Evolutionary conservation across 495 filamentous ascomycete genomes (phyloP), one percentile per base, ranked within the genome.

Genomic region (Cryomyces antarcticus): DNA sequence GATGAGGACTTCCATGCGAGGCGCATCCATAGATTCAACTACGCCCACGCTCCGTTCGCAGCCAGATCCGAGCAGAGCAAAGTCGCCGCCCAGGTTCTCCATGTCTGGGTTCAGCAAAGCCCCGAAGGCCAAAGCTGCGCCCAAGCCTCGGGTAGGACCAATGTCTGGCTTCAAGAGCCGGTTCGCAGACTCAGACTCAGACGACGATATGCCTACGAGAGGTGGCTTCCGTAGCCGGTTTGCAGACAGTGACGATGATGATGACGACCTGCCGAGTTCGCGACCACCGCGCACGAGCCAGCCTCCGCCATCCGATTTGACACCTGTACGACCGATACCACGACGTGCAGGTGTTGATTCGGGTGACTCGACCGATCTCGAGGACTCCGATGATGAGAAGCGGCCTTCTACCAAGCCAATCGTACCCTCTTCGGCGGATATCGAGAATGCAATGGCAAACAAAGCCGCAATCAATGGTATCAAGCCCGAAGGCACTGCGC

Each of bases 241-340:
- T 52, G 76, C 72, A n/a, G 79, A 86, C 46, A 87, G 81, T 1
- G 86, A 82, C 52, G 81, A 86, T 49, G 79, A 82, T 34, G 77
- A 80, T 13, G 68, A 67, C 39, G 43, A 40, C 39, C 39, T 42
- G 38, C 38, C 54, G 11, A 44, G 49, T 24, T 24, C 17, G 2
- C 17, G 17, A 24, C 17, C 17, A 24, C 17, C 17, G 17, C 17
- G 17, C 17, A 24, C 17, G 17, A 24, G 17, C 17, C 24, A 48
- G 9, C 54, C 57, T 4, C 43, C 46, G 13, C 47, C 43, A 3
- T 57, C 48, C 31, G 53, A 53, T 28, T 51, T 79, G 24, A 64
- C 69, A 7, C 73, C 77, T 12, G 75, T 81, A 5, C 68, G 78
- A 31, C 72, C 73, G 7, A 82, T 81, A 35, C 77, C 78, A 6